Percentiles rank a stretch among this genome's conserved stretches.
Conservation (phyloP, 2,329 filamentous ascomycete species). For the Cercospora canescens region DNA sequence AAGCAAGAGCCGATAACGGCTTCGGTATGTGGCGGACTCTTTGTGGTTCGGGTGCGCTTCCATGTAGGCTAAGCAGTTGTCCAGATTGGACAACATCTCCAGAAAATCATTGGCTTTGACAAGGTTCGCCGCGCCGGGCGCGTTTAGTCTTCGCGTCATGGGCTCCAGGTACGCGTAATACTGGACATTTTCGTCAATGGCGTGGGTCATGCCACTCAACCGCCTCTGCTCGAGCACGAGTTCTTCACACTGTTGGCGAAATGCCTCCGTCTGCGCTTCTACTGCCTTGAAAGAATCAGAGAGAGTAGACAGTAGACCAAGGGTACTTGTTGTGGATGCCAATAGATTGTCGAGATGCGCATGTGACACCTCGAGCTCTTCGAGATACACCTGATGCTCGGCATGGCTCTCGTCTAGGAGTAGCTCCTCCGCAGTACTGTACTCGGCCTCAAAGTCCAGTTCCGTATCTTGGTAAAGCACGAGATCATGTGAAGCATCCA, state of each 20-base stretch:
- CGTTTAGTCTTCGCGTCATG: conserved; percentile 85
- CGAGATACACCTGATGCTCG: conserved; percentile 81
- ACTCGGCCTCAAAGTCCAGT: conserved; percentile 61
- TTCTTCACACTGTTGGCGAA: conserved; percentile 88
- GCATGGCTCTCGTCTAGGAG: conserved; percentile 81
- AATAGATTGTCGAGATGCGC: conserved; percentile 79
- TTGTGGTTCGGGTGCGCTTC: conserved; percentile 78
- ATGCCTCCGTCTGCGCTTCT: conserved; percentile 86
- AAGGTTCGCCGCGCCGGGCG: conserved; percentile 81
- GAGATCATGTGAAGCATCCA: conserved; percentile 12
- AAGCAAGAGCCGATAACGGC: conserved; percentile 80
- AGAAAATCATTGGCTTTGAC: conserved; percentile 83
- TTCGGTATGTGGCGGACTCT: conserved; percentile 83
- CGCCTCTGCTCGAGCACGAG: conserved; percentile 79
- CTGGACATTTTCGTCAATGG: conserved; percentile 84
- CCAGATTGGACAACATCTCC: conserved; percentile 82
- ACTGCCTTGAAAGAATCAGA: conserved; percentile 86
- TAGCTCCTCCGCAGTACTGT: conserved; percentile 61
- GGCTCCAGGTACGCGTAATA: conserved; percentile 94
- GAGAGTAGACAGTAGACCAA: conserved; percentile 74
- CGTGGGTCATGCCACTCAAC: conserved; percentile 75
- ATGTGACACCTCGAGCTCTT: conserved; percentile 78
- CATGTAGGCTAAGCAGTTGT: conserved; percentile 93
- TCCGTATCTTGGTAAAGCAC: conserved; percentile 39
- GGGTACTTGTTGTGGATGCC: conserved; percentile 71